Conservation (phyloP, 768 basidiomycete species). For the Suillus spraguei region DNA sequence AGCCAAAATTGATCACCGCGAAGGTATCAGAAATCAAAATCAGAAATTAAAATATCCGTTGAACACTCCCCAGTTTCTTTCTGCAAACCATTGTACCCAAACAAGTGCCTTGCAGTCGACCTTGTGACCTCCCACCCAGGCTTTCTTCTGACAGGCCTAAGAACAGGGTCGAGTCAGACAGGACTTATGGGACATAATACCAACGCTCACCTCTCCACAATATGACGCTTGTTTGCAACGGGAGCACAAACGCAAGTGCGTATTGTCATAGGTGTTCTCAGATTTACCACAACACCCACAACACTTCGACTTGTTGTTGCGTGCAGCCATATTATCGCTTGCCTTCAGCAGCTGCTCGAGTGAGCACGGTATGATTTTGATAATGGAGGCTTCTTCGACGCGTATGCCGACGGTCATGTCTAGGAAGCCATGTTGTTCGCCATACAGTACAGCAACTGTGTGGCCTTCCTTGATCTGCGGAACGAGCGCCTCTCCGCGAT, state of each 20-base stretch:
- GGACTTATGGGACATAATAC: no score
- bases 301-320: no score
- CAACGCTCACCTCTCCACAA: conserved; percentile 3
- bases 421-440: conserved; percentile 11
- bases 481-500: conserved; percentile 4
- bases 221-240: conserved; percentile 3
- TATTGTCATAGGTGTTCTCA: not conserved
- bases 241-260: conserved; percentile 1
- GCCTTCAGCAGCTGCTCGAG: conserved; percentile 2
- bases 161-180: not conserved
- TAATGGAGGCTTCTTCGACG: conserved; percentile 9
- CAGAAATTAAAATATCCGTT: not conserved
- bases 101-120: not conserved
- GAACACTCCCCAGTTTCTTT: not conserved
- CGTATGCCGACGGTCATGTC: conserved; percentile 11
- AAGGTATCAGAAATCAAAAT: not conserved
- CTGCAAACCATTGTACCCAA: not conserved
- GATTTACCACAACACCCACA: conserved; percentile 4
- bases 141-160: conserved; percentile 5
- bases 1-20: not conserved
- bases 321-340: conserved; percentile 3
- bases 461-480: conserved; percentile 5
- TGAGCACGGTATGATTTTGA: conserved; percentile 5
- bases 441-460: conserved; percentile 17
- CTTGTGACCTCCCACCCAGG: conserved; percentile 1